Conservation (phyloP, 2,329 filamentous ascomycete genomes). For the Colletotrichum endophyticum region DNA sequence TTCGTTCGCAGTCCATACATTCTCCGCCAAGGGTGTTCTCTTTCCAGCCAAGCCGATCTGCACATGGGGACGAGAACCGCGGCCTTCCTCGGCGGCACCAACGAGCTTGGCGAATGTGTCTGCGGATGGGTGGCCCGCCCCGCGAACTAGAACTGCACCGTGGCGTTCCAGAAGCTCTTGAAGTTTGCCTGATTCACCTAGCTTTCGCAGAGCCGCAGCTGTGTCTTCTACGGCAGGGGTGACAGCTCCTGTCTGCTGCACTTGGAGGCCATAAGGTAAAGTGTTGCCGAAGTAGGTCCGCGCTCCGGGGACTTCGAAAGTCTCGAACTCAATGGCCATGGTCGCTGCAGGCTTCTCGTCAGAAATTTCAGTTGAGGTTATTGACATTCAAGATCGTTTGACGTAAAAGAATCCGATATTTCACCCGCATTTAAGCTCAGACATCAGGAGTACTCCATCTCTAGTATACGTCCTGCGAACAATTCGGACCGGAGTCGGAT, state of each 20-base stretch:
- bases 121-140: conserved; percentile 9
- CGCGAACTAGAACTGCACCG: conserved; percentile 19
- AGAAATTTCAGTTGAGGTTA: accelerated
- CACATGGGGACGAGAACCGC: conserved; percentile 32
- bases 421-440: background rate
- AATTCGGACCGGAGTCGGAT: background rate
- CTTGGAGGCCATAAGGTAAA: conserved; percentile 10
- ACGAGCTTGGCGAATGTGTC: conserved; percentile 24
- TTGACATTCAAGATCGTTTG: background rate
- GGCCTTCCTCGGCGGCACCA: conserved; percentile 12
- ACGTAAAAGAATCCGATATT: background rate
- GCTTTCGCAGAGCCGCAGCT: background rate
- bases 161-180: conserved; percentile 11
- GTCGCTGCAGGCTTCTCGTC: background rate
- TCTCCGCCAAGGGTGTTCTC: conserved; percentile 15
- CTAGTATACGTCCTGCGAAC: background rate
- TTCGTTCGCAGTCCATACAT: conserved; percentile 25
- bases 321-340: conserved; percentile 9
- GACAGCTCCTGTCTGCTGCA: background rate
- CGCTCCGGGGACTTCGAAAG: conserved; percentile 17
- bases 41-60: conserved; percentile 23
- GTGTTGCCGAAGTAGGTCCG: conserved; percentile 12
- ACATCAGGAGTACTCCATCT: background rate
- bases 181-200: conserved; percentile 15
- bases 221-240: background rate